Base-by-base conservation (phyloP, 2,329 filamentous ascomycete genomes). In the Immersiporthe knoxdaviesiana region DNA sequence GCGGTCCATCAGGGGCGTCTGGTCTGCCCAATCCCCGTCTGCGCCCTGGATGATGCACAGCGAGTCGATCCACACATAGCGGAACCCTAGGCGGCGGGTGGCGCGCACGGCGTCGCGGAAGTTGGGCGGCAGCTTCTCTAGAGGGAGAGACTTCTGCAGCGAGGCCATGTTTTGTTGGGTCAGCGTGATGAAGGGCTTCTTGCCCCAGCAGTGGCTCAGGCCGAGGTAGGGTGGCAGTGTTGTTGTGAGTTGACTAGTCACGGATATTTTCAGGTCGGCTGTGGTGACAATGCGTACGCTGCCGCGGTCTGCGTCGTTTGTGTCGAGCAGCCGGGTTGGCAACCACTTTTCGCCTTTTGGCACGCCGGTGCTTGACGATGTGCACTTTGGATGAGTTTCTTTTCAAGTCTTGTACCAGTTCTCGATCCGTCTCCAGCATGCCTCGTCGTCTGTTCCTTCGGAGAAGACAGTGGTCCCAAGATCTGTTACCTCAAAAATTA, bases 201-300 rank as follows among this genome's bases (percentile, higher is more conserved):
- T 61, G 7, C 65, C 65, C 65, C 65, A 66, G 39, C 65, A 59
- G 30, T 66, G 58, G 56, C 65, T 66, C 32, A 66, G 39, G n/a
- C 56, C 41, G 27, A 62, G 59, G n/a, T 62, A 62, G 8, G 35
- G 58, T 11, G 35, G n/a, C n/a, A n/a, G n/a, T n/a, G n/a, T n/a
- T n/a, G n/a, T n/a, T n/a, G n/a, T n/a, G n/a, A n/a, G n/a, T n/a
- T n/a, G n/a, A n/a, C n/a, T n/a, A n/a, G n/a, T n/a, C n/a, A n/a
- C n/a, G n/a, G n/a, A n/a, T n/a, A n/a, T n/a, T 21, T 24, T 24
- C 35, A 62, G 11, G n/a, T 37, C n/a, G 59, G 32, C 32, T 18
- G 59, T 62, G 37, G 21, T 27, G 24, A 62, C 59, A 18, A 62
- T 41, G 35, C 59, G 35, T 37, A 62, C 14, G 18, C 10, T 37